These are phyloP conservation scores for Litchi chinensis DNA, from an alignment of 345 rosid genomes.

Conservation along the genomic window DNA sequence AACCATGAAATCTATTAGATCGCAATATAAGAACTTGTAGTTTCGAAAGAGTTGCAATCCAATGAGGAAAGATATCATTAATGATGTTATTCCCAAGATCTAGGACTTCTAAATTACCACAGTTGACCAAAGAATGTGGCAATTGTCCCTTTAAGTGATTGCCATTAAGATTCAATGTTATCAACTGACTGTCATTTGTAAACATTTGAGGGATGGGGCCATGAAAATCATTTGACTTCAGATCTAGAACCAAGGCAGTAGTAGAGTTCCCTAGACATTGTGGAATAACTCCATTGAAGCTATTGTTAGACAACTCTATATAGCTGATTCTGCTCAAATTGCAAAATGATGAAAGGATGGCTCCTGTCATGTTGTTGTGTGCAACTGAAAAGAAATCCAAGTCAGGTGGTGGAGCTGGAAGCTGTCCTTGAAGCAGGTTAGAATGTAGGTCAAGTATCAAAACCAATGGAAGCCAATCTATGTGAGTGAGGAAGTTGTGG, in stretches of 20 bases:
- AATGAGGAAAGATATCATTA: slow-evolving; percentile 23
- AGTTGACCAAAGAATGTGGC: slow-evolving; percentile 25
- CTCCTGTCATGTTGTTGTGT: slow-evolving; percentile 9
- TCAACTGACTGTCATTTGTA: neutral
- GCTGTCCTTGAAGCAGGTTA: slow-evolving; percentile 4
- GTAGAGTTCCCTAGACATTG: neutral
- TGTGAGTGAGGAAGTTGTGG: neutral
- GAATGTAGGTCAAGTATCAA: neutral
- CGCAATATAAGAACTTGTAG: slow-evolving; percentile 25
- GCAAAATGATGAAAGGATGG: neutral
- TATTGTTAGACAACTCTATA: slow-evolving; percentile 16
- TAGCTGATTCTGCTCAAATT: neutral
- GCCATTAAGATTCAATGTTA: neutral
- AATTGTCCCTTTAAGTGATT: slow-evolving; percentile 34
- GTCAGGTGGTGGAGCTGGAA: neutral
- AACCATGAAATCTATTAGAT: slow-evolving; percentile 24
- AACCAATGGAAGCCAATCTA: neutral
- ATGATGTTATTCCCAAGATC: slow-evolving; percentile 27
- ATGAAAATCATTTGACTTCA: slow-evolving; percentile 6
- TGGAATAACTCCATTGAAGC: slow-evolving; percentile 5
- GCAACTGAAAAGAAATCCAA: neutral
- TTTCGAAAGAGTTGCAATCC: slow-evolving; percentile 20
- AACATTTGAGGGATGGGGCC: slow-evolving; percentile 11
- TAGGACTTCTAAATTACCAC: slow-evolving; percentile 14
- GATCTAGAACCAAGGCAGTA: neutral